Evolutionary conservation across 345 rosid species (phyloP), one percentile per base, ranked within the genome.

Genomic region (Lepidium aucheri): DNA sequence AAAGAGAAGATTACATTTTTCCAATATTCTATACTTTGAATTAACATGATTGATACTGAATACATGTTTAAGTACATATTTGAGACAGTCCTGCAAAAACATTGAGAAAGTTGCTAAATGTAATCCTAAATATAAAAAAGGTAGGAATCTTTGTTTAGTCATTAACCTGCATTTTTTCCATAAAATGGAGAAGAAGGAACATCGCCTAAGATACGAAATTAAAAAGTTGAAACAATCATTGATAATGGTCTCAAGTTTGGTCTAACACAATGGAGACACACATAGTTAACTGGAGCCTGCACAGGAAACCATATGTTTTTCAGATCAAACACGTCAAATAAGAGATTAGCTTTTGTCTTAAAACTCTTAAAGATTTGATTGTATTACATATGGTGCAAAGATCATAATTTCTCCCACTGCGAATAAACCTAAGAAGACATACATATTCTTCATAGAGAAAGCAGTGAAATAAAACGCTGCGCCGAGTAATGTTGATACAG

Each of bases 141-240:
- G 1, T 5, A 3, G 9, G 20, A 63, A 41, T 7, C 8, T 56
- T 43, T 26, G 18, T 3, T 8, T 1, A 13, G 45, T 56, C 11
- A 17, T 8, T 20, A 56, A 87, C 98, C 98, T 92, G 88, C 70
- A 95, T 82, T 58, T 80, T n/a, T 82, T 35, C 99, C 99, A 69
- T 85, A 97, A 59, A 95, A 91, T 24, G 99, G 99, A 1, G 99
- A 89, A 46, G 99, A 91, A 75, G 99, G 99, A 43, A 95, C 96
- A 72, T 95, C 99, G 5, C 99, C 99, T 65, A 95, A 87, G 53
- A 91, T 68, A 72, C 91, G 99, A 53, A 95, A 91, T 46, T 93
- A 73, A 44, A 91, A 95, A 5, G 96, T 95, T 32, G 99, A 91
- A 32, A 82, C 74, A 41, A 96, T 97, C 96, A 95, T 95, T 49